Base-by-base conservation (phyloP, 192 early-diverging fungal genomes). In the Coemansia asiatica region DNA sequence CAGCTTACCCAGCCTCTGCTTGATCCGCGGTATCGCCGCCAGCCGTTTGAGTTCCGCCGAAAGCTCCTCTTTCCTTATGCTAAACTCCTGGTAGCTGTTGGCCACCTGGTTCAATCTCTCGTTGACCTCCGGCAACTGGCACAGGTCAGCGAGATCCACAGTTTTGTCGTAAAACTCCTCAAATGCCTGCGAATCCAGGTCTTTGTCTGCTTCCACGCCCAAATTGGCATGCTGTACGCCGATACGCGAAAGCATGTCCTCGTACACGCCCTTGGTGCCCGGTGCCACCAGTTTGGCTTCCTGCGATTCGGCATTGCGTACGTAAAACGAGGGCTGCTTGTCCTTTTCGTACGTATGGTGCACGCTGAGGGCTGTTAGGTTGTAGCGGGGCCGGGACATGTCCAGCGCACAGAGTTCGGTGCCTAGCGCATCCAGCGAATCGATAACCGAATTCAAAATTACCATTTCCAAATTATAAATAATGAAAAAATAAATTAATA, bases 151-250 rank as follows among this genome's bases (percentile, higher is more conserved):
- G 28, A 81, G 63, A 18, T 81, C 79, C 0, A 81, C 79, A 0
- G 79, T 81, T 38, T 81, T 81, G 63, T 81, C 74, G 64, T 81
- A 81, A 36, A 81, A 81, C 63, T 81, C 74, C 19, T 81, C 79
- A 19, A 81, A 81, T 19, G 73, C 79, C 60, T 69, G 73, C 21
- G 74, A 44, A 35, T 81, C 79, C 60, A 81, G 58, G 49, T 76
- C 79, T 36, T 71, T 70, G 44, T 66, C 65, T 2, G 48, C 64
- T 7, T 80, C 78, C 12, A 72, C 65, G 8, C 74, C 71, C 27
- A 81, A 27, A 36, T 76, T 81, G 4, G 70, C 74, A 36, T 81
- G 73, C 49, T 81, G 79, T 7, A 81, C 79, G 25, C 79, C 79
- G 16, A 81, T 76, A 8, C 79, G 74, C 56, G 74, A 60, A 3